Evolutionary conservation across 192 early-diverging fungal species (phyloP).

Genomic region (Coemansia sp.): DNA sequence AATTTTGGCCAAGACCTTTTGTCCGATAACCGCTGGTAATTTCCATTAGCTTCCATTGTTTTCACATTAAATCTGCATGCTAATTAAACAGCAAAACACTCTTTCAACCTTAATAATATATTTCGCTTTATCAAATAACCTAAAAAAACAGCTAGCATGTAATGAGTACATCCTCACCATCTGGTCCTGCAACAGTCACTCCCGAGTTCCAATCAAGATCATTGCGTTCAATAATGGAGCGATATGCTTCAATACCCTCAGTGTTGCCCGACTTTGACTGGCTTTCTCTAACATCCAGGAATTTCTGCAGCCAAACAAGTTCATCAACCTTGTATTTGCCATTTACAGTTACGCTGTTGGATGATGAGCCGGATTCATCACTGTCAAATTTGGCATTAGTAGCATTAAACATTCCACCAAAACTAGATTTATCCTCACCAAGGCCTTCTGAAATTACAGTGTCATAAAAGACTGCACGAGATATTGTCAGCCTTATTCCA

Average conservation of each 20-base stretch:
- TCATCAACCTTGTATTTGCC: not conserved
- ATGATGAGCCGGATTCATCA: not conserved
- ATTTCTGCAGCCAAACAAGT: not conserved
- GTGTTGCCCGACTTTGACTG: not conserved
- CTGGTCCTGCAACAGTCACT: not conserved
- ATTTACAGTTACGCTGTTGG: not conserved
- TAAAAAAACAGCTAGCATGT: not conserved
- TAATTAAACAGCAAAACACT: not conserved
- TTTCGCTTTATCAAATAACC: not conserved
- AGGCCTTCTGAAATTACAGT: not conserved
- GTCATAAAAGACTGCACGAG: too few species aligned
- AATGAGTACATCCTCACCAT: not conserved
- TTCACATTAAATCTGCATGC: not conserved
- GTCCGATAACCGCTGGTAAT: too few species aligned
- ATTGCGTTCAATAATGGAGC: not conserved
- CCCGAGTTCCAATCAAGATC: not conserved
- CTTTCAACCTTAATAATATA: too few species aligned
- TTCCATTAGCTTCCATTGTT: not conserved
- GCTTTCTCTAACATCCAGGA: not conserved
- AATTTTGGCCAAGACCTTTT: too few species aligned
- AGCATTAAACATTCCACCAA: not conserved
- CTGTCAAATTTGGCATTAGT: constrained; percentile 2
- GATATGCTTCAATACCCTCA: not conserved
- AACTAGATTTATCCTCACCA: not conserved
- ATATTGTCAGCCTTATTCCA: too few species aligned